Evolutionary conservation across 495 filamentous ascomycete species (phyloP).

Genomic region (Cercophora scortea): DNA sequence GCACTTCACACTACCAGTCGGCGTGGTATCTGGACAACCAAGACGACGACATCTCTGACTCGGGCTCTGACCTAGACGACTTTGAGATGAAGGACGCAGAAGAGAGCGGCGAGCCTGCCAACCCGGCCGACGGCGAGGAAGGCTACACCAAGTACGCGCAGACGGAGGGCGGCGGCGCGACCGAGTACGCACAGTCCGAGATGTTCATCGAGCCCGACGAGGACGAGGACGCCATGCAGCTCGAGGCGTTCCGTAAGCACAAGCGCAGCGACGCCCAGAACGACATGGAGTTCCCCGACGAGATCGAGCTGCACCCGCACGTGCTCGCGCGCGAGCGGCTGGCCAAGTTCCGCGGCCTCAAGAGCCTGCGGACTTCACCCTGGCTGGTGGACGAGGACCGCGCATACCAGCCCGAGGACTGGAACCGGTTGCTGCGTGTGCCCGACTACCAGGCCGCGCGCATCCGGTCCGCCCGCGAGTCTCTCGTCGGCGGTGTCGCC

Average conservation of each 20-base stretch:
- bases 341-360: slow-evolving; percentile 78
- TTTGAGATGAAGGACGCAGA: slow-evolving; percentile 63
- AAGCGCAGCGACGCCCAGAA: slow-evolving; percentile 75
- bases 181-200: slow-evolving; percentile 85
- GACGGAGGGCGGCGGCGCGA: slow-evolving; percentile 68
- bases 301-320: slow-evolving; percentile 88
- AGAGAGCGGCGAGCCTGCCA: slow-evolving; percentile 33
- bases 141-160: slow-evolving; percentile 58
- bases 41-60: slow-evolving; percentile 50
- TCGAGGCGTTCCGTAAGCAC: slow-evolving; percentile 69
- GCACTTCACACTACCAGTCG: slow-evolving; percentile 87
- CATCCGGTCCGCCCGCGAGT: slow-evolving; percentile 66
- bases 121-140: slow-evolving; percentile 70
- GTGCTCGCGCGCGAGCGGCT: slow-evolving; percentile 80
- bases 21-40: slow-evolving; percentile 88
- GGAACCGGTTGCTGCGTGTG: slow-evolving; percentile 74
- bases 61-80: slow-evolving; percentile 75
- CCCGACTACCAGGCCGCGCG: slow-evolving; percentile 75
- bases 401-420: slow-evolving; percentile 80
- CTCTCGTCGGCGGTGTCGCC: slow-evolving; percentile 74
- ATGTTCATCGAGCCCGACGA: slow-evolving; percentile 83
- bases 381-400: slow-evolving; percentile 88
- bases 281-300: slow-evolving; percentile 92
- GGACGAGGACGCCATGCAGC: slow-evolving; percentile 72
- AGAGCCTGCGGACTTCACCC: slow-evolving; percentile 72